These are phyloP conservation scores for Panicum miliaceum DNA, from an alignment of 176 grass and related monocot species.

Conservation along the genomic window DNA sequence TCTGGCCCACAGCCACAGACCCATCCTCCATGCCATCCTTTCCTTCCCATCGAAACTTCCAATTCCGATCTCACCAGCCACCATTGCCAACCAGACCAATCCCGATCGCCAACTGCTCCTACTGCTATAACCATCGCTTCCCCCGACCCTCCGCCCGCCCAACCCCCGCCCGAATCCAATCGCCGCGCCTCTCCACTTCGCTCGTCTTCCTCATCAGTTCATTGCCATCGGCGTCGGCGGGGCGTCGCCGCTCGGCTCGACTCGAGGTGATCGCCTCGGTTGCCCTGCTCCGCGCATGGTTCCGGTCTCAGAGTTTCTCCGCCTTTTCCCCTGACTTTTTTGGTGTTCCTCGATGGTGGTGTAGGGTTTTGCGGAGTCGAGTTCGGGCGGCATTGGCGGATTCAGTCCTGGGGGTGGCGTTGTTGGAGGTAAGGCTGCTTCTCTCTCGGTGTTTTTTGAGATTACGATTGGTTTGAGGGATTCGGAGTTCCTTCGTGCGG, in stretches of 20 bases:
- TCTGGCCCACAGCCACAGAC: neutral
- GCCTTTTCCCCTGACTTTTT: neutral
- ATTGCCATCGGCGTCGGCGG: neutral
- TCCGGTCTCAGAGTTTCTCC: neutral
- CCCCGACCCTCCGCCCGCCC: neutral
- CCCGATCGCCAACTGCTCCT: conserved; percentile 37
- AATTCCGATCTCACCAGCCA: conserved; percentile 38
- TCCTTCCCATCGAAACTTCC: conserved; percentile 48
- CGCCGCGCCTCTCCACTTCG: neutral
- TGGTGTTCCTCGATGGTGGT: neutral
- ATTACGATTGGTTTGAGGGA: neutral
- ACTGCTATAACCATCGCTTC: conserved; percentile 19
- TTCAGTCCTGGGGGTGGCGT: neutral
- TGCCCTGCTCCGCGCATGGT: neutral
- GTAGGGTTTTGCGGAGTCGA: conserved; percentile 26
- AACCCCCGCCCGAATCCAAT: neutral
- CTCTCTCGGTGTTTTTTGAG: neutral
- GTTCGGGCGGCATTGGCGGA: conserved; percentile 31
- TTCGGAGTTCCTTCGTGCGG: neutral
- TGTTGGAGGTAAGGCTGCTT: conserved; percentile 13
- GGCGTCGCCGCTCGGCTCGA: neutral
- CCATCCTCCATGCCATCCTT: neutral
- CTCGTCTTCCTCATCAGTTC: neutral
- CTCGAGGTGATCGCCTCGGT: neutral
- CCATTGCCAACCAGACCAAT: neutral